These are phyloP conservation scores for Malassezia cuniculi DNA, from an alignment of 1,284 basidiomycete genomes.

Conservation along the genomic window DNA sequence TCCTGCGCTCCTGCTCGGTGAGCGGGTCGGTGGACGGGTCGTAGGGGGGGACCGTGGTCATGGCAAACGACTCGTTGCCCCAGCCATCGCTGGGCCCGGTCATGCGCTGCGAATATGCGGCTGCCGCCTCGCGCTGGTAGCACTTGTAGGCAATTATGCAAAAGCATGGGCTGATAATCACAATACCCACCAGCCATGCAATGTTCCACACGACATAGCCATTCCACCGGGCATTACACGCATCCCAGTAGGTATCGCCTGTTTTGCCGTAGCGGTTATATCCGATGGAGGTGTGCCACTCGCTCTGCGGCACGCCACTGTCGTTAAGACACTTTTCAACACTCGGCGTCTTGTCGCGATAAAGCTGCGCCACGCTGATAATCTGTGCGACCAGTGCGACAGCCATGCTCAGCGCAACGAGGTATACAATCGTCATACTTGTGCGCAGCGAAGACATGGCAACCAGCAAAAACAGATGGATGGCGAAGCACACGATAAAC, in stretches of 20 bases:
- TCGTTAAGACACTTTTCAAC: conserved; percentile 1
- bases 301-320: not conserved
- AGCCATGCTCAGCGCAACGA: not conserved
- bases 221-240: no score
- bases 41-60: no score
- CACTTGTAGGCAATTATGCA: conserved; percentile 1
- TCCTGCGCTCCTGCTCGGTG: no score
- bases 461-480: not conserved
- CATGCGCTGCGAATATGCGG: not conserved
- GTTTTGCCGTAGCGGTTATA: not conserved
- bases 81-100: no score
- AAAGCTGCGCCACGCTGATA: conserved; percentile 1
- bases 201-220: conserved; percentile 6
- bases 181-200: conserved; percentile 8
- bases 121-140: not conserved
- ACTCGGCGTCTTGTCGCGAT: conserved; percentile 1
- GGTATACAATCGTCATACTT: not conserved
- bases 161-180: conserved; percentile 2
- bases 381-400: conserved; percentile 1
- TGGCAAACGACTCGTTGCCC: no score
- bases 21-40: no score
- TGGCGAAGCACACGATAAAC: not conserved
- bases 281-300: not conserved
- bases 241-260: not conserved
- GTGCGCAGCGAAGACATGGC: not conserved